Conservation (phyloP, 192 early-diverging fungal genomes). For the Coemansia furcata region DNA sequence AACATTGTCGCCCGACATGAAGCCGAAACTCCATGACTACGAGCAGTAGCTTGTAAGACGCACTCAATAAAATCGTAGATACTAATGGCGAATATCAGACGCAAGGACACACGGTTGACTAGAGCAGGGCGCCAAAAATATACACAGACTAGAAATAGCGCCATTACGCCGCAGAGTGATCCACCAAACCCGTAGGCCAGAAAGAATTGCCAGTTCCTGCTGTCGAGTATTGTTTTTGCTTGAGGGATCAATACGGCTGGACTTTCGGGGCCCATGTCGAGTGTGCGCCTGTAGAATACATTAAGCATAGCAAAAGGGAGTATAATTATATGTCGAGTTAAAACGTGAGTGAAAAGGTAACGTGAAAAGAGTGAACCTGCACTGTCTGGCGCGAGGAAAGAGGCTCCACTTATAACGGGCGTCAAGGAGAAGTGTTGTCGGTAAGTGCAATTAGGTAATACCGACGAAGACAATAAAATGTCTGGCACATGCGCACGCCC, state of each 20-base stretch:
- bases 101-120: conserved; percentile 35
- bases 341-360: background rate
- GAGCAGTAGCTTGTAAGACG: conserved; percentile 1
- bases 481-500: background rate
- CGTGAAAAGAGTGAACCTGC: background rate
- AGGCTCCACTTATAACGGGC: background rate
- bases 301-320: background rate
- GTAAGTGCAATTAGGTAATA: background rate
- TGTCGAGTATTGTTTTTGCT: background rate
- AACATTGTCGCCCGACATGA: conserved; percentile 7
- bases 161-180: conserved; percentile 11
- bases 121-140: conserved; percentile 34
- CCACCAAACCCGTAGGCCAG: conserved; percentile 9
- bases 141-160: conserved; percentile 14
- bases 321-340: background rate
- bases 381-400: background rate
- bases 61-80: conserved; percentile 29
- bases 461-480: background rate
- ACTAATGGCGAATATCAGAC: conserved; percentile 36
- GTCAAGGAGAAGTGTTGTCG: background rate
- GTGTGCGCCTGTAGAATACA: background rate
- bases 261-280: conserved; percentile 11
- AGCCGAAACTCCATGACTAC: background rate
- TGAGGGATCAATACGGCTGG: background rate
- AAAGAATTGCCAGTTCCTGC: conserved; percentile 3